Conservation (phyloP, 2,329 filamentous ascomycete genomes). For the Endoconidiophora polonica region DNA sequence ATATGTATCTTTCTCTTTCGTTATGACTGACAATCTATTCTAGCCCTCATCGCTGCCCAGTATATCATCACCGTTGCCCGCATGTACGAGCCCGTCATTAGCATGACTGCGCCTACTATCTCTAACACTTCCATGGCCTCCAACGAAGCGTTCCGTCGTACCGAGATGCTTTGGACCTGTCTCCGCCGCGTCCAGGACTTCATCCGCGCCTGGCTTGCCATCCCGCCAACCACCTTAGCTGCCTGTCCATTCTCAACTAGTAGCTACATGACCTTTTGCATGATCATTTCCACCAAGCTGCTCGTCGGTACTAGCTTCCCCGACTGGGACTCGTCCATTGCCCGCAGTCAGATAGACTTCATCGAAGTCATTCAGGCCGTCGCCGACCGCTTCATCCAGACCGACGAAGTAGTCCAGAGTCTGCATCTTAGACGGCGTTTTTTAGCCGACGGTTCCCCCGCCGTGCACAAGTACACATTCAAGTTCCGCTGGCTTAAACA, state of each 20-base stretch:
- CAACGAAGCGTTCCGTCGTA: slow-evolving; percentile 17
- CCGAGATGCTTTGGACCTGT: slow-evolving; percentile 23
- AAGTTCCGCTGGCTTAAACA: slow-evolving; percentile 25
- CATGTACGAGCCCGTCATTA: slow-evolving; percentile 24
- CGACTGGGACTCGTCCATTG: slow-evolving; percentile 23
- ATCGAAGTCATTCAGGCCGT: slow-evolving; percentile 17
- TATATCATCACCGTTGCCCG: slow-evolving; percentile 21
- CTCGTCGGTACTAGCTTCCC: slow-evolving; percentile 20
- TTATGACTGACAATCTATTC: not conserved
- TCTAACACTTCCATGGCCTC: slow-evolving; percentile 10
- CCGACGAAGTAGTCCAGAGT: slow-evolving; percentile 17
- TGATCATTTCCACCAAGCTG: slow-evolving; percentile 22
- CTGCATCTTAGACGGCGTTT: slow-evolving; percentile 17
- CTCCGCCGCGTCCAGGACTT: slow-evolving; percentile 19
- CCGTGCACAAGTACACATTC: slow-evolving; percentile 20
- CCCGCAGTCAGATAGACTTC: slow-evolving; percentile 21
- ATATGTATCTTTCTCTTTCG: not conserved
- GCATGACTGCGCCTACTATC: slow-evolving; percentile 16
- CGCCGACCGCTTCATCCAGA: slow-evolving; percentile 19
- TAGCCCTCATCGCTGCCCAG: slow-evolving; percentile 22
- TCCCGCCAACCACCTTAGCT: slow-evolving; percentile 17
- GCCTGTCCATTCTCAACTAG: slow-evolving; percentile 19
- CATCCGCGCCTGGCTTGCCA: slow-evolving; percentile 17
- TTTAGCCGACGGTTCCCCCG: slow-evolving; percentile 19
- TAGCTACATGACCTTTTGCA: slow-evolving; percentile 20